Percentiles rank a stretch among this genome's conserved stretches.
Evolutionary conservation across 371 early-diverging fungal genomes (phyloP).

Genomic region (Mucor plumbeus): DNA sequence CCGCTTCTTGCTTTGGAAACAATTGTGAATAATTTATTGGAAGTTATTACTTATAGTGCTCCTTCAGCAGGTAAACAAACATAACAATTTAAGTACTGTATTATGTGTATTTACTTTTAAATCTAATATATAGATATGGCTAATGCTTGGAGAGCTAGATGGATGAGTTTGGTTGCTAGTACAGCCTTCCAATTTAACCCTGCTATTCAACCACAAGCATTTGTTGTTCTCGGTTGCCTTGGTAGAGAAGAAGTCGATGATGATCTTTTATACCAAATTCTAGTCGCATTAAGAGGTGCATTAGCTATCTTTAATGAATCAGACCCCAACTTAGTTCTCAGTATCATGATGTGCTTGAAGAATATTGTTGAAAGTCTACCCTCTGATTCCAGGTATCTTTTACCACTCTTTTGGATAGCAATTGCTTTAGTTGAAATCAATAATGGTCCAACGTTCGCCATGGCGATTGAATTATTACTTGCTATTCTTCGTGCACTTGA

Average conservation of each 20-base stretch:
- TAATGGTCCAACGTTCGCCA: slow-evolving; percentile 75
- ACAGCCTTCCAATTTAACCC: slow-evolving; percentile 94
- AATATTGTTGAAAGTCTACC: slow-evolving; percentile 85
- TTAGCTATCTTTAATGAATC: slow-evolving; percentile 84
- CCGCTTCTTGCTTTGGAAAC: slow-evolving; percentile 78
- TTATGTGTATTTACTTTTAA: too few relatives aligned
- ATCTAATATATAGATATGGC: slow-evolving; percentile 59
- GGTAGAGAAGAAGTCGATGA: slow-evolving; percentile 89
- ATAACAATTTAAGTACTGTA: not conserved
- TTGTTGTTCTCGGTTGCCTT: slow-evolving; percentile 88
- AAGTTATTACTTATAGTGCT: slow-evolving; percentile 80
- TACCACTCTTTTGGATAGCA: slow-evolving; percentile 90
- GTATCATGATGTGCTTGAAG: slow-evolving; percentile 88
- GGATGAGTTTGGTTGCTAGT: slow-evolving; percentile 90
- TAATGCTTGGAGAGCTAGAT: slow-evolving; percentile 86
- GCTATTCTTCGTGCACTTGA: slow-evolving; percentile 80
- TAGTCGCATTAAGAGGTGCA: slow-evolving; percentile 86
- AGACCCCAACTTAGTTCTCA: slow-evolving; percentile 76
- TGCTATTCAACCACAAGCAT: slow-evolving; percentile 92
- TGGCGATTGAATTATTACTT: slow-evolving; percentile 73
- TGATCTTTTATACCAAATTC: slow-evolving; percentile 85
- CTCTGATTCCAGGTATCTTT: slow-evolving; percentile 78
- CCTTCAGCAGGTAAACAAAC: slow-evolving; percentile 64
- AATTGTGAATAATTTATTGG: slow-evolving; percentile 80
- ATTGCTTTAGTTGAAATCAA: slow-evolving; percentile 86